Evolutionary conservation across 768 basidiomycete genomes (phyloP).

Genomic region (Nevesoporus exiguus): DNA sequence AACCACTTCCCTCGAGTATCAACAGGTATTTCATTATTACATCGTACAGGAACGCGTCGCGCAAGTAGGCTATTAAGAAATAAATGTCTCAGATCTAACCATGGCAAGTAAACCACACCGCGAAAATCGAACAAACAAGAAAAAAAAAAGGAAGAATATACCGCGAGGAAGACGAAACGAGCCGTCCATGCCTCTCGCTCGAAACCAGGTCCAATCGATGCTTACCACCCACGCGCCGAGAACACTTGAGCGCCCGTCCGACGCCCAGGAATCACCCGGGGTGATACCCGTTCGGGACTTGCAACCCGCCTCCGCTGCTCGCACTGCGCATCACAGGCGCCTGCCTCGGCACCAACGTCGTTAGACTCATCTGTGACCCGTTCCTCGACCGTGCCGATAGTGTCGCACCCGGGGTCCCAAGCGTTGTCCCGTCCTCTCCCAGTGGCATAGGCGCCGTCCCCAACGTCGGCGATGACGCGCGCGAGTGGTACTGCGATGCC

Average conservation of each 20-base stretch:
- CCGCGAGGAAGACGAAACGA: background rate
- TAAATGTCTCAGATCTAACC: background rate
- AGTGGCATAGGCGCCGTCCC: constrained; percentile 10
- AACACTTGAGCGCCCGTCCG: too few relatives aligned
- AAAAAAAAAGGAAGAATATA: background rate
- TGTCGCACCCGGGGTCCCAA: constrained; percentile 30
- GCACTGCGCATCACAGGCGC: constrained; percentile 35
- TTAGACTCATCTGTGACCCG: constrained; percentile 60
- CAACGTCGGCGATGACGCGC: constrained; percentile 28
- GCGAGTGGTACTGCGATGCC: constrained; percentile 33
- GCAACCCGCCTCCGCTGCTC: constrained; percentile 27
- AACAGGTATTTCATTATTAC: background rate
- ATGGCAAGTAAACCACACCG: background rate
- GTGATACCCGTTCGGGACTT: constrained; percentile 13
- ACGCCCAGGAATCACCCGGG: constrained; percentile 7
- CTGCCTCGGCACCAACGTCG: constrained; percentile 49
- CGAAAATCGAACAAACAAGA: background rate
- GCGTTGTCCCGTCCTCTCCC: constrained; percentile 13
- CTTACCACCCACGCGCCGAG: too few relatives aligned
- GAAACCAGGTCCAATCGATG: too few relatives aligned
- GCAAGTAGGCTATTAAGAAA: background rate
- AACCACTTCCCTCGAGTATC: background rate
- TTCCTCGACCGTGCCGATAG: constrained; percentile 57
- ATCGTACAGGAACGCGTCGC: background rate
- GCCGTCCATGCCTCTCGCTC: too few relatives aligned